Percentiles rank a stretch among this genome's conserved stretches.
Evolutionary conservation across 768 basidiomycete genomes (phyloP).

Genomic region (Rickenella mellea): DNA sequence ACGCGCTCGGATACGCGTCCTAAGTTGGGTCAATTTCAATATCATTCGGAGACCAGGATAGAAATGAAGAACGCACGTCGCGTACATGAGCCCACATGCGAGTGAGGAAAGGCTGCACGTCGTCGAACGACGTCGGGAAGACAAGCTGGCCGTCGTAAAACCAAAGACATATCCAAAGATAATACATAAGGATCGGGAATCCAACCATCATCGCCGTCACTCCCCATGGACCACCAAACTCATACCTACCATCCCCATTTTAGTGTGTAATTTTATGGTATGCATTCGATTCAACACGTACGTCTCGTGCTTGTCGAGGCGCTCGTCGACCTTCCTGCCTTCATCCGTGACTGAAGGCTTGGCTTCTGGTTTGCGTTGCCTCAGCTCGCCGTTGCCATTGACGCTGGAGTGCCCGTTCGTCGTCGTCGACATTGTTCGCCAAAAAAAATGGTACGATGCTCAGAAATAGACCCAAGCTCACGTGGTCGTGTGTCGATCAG

Average conservation of each 20-base stretch:
- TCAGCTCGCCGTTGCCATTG: conserved; percentile 1
- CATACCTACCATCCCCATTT: conserved; percentile 47
- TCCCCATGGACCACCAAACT: conserved; percentile 93
- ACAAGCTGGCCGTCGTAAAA: conserved; percentile 87
- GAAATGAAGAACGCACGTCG: conserved; percentile 39
- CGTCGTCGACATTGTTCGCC: no score
- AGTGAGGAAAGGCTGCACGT: conserved; percentile 66
- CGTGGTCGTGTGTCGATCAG: no score
- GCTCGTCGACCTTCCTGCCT: conserved; percentile 64
- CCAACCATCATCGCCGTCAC: conserved; percentile 88
- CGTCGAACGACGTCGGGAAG: conserved; percentile 55
- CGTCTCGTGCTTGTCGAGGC: conserved; percentile 62
- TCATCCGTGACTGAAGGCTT: conserved; percentile 36
- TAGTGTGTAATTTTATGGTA: conserved; percentile 2
- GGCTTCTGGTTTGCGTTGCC: conserved; percentile 1
- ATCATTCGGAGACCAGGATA: background rate
- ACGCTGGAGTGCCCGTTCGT: no score
- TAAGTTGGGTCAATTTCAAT: conserved; percentile 19
- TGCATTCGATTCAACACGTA: conserved; percentile 19
- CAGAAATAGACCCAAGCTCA: no score
- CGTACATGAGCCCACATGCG: conserved; percentile 82
- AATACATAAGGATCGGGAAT: conserved; percentile 96
- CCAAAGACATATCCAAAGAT: conserved; percentile 95
- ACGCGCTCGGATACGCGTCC: conserved; percentile 87
- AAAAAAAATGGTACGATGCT: no score